These are phyloP conservation scores for Hymenochaete sp. DNA, from an alignment of 1,284 basidiomycete genomes.

Conservation along the genomic window DNA sequence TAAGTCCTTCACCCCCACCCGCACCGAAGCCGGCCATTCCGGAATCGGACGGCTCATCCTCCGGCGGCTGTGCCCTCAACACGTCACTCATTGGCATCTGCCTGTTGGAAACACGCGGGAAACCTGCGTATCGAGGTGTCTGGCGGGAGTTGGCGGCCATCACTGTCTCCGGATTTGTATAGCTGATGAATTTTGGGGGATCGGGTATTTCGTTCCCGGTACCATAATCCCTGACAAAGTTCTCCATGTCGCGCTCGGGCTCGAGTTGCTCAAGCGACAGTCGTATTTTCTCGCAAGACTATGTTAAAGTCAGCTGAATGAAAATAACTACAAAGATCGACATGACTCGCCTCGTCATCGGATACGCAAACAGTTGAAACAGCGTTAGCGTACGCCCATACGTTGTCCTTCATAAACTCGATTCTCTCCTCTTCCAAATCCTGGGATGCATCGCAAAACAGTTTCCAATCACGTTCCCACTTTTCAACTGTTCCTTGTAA, in stretches of 20 bases:
- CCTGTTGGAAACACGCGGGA: conserved; percentile 48
- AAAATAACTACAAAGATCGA: not conserved
- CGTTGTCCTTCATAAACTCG: conserved; percentile 89
- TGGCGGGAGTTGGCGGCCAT: conserved; percentile 48
- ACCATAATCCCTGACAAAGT: conserved; percentile 77
- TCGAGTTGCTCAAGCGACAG: conserved; percentile 79
- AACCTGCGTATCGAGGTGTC: conserved; percentile 48
- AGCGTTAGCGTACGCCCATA: conserved; percentile 95
- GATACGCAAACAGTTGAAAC: conserved; percentile 93
- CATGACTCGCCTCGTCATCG: conserved; percentile 80
- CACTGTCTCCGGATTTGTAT: conserved; percentile 53
- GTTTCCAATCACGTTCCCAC: conserved; percentile 95
- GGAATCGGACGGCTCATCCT: conserved; percentile 35
- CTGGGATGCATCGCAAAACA: conserved; percentile 89
- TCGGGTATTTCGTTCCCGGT: conserved; percentile 82
- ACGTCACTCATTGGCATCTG: conserved; percentile 27
- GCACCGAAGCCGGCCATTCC: conserved; percentile 64
- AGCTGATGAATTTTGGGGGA: conserved; percentile 75
- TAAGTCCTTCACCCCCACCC: conserved; percentile 32
- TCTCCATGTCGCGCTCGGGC: conserved; percentile 74
- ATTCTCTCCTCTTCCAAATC: conserved; percentile 93
- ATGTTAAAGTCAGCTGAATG: conserved; percentile 9
- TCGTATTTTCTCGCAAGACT: conserved; percentile 87
- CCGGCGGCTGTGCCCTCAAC: conserved; percentile 28
- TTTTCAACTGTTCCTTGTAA: conserved; percentile 74